Evolutionary conservation across 1,284 basidiomycete genomes (phyloP).

Genomic region (Ustilago lituana): DNA sequence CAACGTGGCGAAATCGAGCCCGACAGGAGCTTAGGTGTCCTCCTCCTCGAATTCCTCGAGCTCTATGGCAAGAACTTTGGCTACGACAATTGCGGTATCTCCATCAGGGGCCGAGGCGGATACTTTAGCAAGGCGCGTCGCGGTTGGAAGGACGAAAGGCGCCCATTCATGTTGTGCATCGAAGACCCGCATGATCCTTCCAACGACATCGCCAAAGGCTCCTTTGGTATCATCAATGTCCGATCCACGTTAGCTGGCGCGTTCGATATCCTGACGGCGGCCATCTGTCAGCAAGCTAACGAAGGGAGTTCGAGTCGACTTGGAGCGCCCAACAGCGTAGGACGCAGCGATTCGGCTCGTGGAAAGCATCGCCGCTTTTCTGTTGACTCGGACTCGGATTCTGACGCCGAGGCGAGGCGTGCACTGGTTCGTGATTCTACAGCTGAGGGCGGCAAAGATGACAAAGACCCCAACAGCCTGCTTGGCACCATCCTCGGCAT

Average conservation of each 20-base stretch:
- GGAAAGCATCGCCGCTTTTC: constrained; percentile 24
- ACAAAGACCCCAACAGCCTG: constrained; percentile 75
- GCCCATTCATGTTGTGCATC: constrained; percentile 78
- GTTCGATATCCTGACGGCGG: constrained; percentile 79
- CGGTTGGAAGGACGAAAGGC: constrained; percentile 65
- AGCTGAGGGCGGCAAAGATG: constrained; percentile 26
- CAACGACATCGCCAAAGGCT: constrained; percentile 91
- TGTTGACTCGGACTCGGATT: constrained; percentile 41
- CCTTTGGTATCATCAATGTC: constrained; percentile 84
- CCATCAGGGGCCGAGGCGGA: constrained; percentile 81
- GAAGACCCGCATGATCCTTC: constrained; percentile 92
- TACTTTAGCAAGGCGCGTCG: constrained; percentile 70
- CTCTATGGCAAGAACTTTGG: constrained; percentile 93
- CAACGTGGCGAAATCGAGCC: constrained; percentile 87
- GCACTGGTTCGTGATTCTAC: constrained; percentile 48
- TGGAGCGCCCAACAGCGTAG: constrained; percentile 2
- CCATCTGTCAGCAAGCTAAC: constrained; percentile 61
- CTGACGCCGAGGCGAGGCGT: constrained; percentile 47
- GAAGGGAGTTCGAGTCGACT: constrained; percentile 26
- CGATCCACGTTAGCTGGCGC: constrained; percentile 86
- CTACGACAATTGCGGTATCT: constrained; percentile 75
- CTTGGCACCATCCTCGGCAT: constrained; percentile 82
- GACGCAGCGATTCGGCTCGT: constrained; percentile 12
- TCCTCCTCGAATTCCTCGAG: constrained; percentile 96
- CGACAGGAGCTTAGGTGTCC: constrained; percentile 84